A percentile compares a stretch with the other conserved stretches of the same genome.
phyloP scores from a whole-genome alignment of 73 alveolate species.

The Strombidium stylifer region DNA sequence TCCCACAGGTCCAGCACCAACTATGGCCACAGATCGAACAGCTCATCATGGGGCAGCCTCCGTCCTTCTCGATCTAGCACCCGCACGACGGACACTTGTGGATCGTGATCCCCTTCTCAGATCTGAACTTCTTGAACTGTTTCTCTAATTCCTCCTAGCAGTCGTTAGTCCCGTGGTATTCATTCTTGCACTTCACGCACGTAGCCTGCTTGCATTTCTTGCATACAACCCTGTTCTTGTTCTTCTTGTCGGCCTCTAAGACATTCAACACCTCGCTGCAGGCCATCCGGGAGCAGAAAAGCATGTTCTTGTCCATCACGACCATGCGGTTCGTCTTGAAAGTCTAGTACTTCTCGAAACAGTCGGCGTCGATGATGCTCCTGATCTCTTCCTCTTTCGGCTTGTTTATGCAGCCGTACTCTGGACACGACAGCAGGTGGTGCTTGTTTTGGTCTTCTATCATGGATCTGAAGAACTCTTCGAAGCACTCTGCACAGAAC shows the following conservation, averaged over 20 bases:
- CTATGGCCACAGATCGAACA: slow-evolving; percentile 5
- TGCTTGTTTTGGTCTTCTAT: background rate
- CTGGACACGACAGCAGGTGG: background rate
- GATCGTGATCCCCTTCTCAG: background rate
- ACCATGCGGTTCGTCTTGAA: background rate
- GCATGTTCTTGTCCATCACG: background rate
- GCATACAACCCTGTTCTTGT: background rate
- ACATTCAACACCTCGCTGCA: background rate
- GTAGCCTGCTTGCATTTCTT: background rate
- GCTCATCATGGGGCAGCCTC: slow-evolving; percentile 19
- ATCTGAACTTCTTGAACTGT: background rate
- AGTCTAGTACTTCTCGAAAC: background rate
- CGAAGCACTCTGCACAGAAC: background rate
- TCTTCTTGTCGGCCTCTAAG: background rate
- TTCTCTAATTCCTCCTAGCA: background rate
- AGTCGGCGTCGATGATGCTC: background rate
- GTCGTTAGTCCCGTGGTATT: slow-evolving; percentile 1
- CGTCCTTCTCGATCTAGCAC: slow-evolving; percentile 7
- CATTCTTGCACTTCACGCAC: slow-evolving; percentile 13
- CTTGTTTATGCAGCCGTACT: background rate
- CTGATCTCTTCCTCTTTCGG: background rate
- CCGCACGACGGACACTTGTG: slow-evolving; percentile 18
- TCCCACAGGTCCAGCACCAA: slow-evolving; percentile 40
- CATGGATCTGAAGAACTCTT: background rate
- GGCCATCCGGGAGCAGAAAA: slow-evolving; percentile 4